Conservation (phyloP, 2,329 filamentous ascomycete species). For the Endothia cerciana region DNA sequence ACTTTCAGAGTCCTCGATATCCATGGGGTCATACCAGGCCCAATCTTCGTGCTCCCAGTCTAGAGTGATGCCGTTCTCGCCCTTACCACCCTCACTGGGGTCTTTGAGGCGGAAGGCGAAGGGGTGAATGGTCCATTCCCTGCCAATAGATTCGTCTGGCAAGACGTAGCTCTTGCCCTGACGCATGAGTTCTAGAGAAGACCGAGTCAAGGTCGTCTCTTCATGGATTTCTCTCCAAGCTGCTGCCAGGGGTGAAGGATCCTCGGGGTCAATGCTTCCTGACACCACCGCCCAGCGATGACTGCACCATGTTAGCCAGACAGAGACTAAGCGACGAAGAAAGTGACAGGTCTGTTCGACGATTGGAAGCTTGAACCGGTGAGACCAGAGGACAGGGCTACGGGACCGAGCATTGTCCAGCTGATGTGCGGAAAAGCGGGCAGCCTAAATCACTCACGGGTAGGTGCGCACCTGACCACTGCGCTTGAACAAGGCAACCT, state of each 20-base stretch:
- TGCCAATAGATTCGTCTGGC: constrained; percentile 53
- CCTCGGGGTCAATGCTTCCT: constrained; percentile 59
- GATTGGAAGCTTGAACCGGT: not conserved
- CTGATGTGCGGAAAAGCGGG: not conserved
- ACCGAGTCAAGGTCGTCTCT: constrained; percentile 59
- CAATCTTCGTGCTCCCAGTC: constrained; percentile 67
- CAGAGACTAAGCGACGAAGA: not conserved
- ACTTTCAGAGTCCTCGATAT: constrained; percentile 49
- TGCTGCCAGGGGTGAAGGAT: constrained; percentile 56
- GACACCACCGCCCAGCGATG: constrained; percentile 65
- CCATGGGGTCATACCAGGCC: constrained; percentile 59
- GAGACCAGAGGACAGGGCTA: constrained; percentile 7
- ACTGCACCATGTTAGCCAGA: constrained; percentile 37
- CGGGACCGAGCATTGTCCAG: not conserved
- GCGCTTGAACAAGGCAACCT: constrained; percentile 65
- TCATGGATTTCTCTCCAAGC: constrained; percentile 67
- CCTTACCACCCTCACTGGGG: constrained; percentile 40
- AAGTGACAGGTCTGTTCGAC: not conserved
- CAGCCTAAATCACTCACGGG: constrained; percentile 46
- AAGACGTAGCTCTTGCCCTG: constrained; percentile 64
- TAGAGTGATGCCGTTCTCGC: constrained; percentile 52
- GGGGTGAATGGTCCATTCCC: constrained; percentile 66
- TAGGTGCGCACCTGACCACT: constrained; percentile 65
- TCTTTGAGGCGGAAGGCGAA: constrained; percentile 61
- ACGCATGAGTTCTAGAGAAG: constrained; percentile 54